A percentile compares a stretch with the other conserved stretches of the same genome.
phyloP scores from a whole-genome alignment of 352 stramenopile genomes.

The Peronospora destructor region DNA sequence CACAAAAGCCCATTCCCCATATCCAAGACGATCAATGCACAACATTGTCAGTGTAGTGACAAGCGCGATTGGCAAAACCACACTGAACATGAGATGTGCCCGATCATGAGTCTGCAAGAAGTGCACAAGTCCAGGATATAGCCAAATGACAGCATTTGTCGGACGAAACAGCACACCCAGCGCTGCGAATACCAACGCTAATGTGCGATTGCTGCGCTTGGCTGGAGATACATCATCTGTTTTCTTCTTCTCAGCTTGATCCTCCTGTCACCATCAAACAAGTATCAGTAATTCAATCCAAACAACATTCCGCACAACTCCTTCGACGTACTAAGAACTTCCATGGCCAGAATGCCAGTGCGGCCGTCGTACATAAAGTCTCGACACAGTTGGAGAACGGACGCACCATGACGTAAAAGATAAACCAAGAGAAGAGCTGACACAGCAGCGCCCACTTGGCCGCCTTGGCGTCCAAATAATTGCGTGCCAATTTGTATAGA shows the following conservation, averaged over 20 bases:
- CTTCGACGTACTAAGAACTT: conserved; percentile 39
- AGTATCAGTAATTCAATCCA: not conserved
- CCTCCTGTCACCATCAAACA: conserved; percentile 11
- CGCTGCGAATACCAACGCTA: conserved; percentile 52
- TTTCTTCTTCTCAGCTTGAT: conserved; percentile 35
- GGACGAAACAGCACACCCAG: conserved; percentile 77
- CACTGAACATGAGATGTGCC: conserved; percentile 31
- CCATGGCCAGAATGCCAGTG: conserved; percentile 76
- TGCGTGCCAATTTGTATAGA: conserved; percentile 51
- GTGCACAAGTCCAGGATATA: conserved; percentile 57
- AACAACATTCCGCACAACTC: not conserved
- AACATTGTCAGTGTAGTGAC: conserved; percentile 51
- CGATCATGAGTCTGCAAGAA: conserved; percentile 43
- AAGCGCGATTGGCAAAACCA: conserved; percentile 55
- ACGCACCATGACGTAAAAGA: conserved; percentile 80
- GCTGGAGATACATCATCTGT: conserved; percentile 13
- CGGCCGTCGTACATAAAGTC: conserved; percentile 67
- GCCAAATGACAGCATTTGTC: conserved; percentile 71
- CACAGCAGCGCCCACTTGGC: conserved; percentile 73
- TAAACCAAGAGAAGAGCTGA: conserved; percentile 79
- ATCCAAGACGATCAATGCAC: conserved; percentile 65
- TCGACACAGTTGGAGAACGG: conserved; percentile 85
- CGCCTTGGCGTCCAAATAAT: conserved; percentile 57
- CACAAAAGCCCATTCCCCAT: conserved; percentile 81
- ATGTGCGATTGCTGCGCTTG: conserved; percentile 29